Conservation (phyloP, 148 eudicot genomes). For the Amaranthus hypochondriacus region DNA sequence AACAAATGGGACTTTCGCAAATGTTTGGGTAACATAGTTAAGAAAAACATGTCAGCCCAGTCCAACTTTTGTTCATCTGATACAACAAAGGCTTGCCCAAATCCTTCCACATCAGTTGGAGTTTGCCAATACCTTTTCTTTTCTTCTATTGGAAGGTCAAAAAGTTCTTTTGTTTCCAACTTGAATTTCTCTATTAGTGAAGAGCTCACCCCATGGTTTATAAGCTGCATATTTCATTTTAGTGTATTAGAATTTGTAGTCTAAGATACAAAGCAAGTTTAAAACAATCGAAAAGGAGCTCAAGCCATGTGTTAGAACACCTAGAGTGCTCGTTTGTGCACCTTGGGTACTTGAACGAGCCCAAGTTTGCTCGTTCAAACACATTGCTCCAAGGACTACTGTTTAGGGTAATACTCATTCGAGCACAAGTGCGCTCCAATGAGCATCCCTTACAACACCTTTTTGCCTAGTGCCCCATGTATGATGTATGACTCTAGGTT, state of each 20-base stretch:
- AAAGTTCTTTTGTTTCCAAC: constrained; percentile 15
- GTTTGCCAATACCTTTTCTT: constrained; percentile 31
- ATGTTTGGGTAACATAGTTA: constrained; percentile 23
- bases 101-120: constrained; percentile 26
- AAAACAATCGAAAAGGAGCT: no score
- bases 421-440: no score
- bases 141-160: constrained; percentile 30
- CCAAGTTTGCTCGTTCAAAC: not conserved
- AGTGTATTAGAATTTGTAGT: not conserved
- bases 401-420: no score
- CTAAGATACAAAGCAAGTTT: no score
- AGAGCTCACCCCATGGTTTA: constrained; percentile 33
- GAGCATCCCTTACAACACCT: no score
- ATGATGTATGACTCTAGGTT: no score
- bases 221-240: constrained; percentile 8
- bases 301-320: no score
- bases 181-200: constrained; percentile 26
- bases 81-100: constrained; percentile 32
- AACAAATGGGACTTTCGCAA: constrained; percentile 19
- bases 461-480: no score
- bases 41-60: constrained; percentile 32
- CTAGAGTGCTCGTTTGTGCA: not conserved
- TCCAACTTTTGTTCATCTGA: constrained; percentile 40
- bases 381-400: not conserved
- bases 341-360: not conserved